These are phyloP conservation scores for Ophiocordyceps polyrhachis-furcata DNA, from an alignment of 2,329 filamentous ascomycete species.

Conservation along the genomic window DNA sequence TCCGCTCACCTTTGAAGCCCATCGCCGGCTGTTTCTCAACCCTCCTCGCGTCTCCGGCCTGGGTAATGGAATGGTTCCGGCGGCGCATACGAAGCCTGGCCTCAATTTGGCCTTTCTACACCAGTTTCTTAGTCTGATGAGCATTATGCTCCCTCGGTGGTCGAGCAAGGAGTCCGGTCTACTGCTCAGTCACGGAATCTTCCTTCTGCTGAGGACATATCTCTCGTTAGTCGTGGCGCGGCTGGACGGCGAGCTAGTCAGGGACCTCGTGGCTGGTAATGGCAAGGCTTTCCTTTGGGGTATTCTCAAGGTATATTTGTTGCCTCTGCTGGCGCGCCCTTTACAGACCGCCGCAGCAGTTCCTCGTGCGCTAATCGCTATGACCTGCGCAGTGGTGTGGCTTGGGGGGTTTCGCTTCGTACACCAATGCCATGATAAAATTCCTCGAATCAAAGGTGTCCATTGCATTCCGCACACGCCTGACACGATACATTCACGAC, in stretches of 20 bases:
- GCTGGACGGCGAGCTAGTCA: constrained; percentile 86
- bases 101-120: constrained; percentile 91
- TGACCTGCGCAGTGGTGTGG: constrained; percentile 54
- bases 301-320: constrained; percentile 46
- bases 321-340: not conserved
- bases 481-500: constrained; percentile 94
- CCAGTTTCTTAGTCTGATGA: constrained; percentile 88
- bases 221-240: constrained; percentile 83
- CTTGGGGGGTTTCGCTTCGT: constrained; percentile 80
- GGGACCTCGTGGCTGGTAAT: constrained; percentile 89
- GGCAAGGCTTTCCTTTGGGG: constrained; percentile 77
- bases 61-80: constrained; percentile 57
- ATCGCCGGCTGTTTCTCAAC: constrained; percentile 80
- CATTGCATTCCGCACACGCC: constrained; percentile 86
- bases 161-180: constrained; percentile 89
- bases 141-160: constrained; percentile 95
- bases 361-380: not conserved
- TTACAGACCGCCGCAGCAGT: not conserved
- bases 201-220: constrained; percentile 83
- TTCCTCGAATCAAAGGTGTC: constrained; percentile 95
- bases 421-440: constrained; percentile 98
- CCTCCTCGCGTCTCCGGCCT: constrained; percentile 70
- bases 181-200: constrained; percentile 71
- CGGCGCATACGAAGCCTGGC: constrained; percentile 79
- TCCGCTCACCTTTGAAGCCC: constrained; percentile 85